phyloP scores from a whole-genome alignment of 495 filamentous ascomycete genomes.

The Tuber indicum region DNA sequence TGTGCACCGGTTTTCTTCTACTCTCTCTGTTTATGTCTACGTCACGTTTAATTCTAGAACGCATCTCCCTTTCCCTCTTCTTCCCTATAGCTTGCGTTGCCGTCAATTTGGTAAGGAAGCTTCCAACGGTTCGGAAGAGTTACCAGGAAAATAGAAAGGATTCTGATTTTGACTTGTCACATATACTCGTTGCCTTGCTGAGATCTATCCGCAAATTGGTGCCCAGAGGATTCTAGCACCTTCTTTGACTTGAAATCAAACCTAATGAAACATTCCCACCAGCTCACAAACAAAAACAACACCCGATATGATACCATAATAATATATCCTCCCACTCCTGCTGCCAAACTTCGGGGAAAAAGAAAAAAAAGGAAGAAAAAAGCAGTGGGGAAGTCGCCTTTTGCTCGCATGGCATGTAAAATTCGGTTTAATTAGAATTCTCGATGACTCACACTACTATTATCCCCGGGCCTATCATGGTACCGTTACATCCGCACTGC shows the following conservation, averaged over 20 bases:
- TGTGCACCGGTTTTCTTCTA: background rate
- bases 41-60: background rate
- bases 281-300: background rate
- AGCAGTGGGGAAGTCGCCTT: background rate
- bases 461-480: background rate
- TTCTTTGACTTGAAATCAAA: background rate
- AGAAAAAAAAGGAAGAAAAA: background rate
- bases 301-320: background rate
- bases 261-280: background rate
- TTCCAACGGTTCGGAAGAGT: background rate
- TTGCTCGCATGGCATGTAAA: background rate
- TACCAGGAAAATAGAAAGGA: background rate
- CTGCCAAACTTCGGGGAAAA: background rate
- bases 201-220: background rate
- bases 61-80: background rate
- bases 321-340: background rate
- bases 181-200: background rate
- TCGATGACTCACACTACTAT: background rate
- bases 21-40: background rate
- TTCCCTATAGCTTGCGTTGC: background rate
- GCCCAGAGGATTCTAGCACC: background rate
- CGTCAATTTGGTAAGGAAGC: background rate
- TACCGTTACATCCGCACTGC: background rate
- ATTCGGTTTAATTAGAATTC: background rate
- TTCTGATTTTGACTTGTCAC: background rate